Percentiles rank a stretch among this genome's conserved stretches.
Evolutionary conservation across 768 basidiomycete species (phyloP).

Genomic region (Termitomyces heimii): DNA sequence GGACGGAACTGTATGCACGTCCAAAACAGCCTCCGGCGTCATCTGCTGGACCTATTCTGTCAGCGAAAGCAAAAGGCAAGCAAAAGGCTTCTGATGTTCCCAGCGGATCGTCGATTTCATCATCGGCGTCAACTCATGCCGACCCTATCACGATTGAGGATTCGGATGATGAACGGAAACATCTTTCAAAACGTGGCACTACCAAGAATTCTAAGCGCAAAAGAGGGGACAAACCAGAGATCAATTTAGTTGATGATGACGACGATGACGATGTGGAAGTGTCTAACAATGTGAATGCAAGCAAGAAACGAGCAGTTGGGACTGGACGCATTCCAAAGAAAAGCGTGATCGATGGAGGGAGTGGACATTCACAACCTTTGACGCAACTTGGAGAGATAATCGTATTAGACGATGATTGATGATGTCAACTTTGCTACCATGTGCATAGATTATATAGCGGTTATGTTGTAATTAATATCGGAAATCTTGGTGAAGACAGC

Average conservation of each 20-base stretch:
- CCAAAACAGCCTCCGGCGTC: constrained; percentile 17
- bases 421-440: not conserved
- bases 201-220: constrained; percentile 30
- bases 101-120: constrained; percentile 9
- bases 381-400: constrained; percentile 34
- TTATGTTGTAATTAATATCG: not conserved
- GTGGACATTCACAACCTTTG: constrained; percentile 10
- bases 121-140: constrained; percentile 3
- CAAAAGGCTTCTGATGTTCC: constrained; percentile 17
- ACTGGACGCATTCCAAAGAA: constrained; percentile 12
- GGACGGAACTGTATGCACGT: constrained; percentile 66
- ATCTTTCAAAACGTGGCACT: constrained; percentile 2
- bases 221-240: constrained; percentile 22
- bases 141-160: constrained; percentile 22
- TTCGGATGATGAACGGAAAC: constrained; percentile 20
- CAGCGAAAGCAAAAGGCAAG: constrained; percentile 31
- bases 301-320: constrained; percentile 16
- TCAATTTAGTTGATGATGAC: constrained; percentile 23
- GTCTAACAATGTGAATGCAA: constrained; percentile 7
- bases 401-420: constrained; percentile 27
- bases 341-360: constrained; percentile 11
- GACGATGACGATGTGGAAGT: constrained; percentile 15
- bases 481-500: not conserved
- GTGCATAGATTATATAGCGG: not conserved
- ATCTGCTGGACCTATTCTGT: constrained; percentile 1